These are phyloP conservation scores for Dendrobium huoshanense DNA, from an alignment of 106 monocot species.

Conservation along the genomic window DNA sequence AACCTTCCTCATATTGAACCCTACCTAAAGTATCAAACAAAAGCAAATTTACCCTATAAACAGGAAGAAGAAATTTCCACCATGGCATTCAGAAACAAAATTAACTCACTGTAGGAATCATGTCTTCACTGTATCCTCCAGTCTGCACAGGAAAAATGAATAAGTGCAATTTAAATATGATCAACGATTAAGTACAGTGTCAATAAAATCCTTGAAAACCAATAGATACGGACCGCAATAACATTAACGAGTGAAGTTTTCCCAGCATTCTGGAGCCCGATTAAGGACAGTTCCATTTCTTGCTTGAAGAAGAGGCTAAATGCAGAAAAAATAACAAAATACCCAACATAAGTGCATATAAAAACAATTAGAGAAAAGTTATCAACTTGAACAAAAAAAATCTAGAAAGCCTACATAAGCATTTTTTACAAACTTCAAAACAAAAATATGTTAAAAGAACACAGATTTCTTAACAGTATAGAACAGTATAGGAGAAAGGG, in stretches of 20 bases:
- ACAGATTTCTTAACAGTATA: background rate
- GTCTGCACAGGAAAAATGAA: constrained; percentile 44
- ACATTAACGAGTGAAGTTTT: constrained; percentile 98
- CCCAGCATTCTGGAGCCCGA: constrained; percentile 96
- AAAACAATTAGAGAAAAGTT: background rate
- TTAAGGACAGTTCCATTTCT: constrained; percentile 95
- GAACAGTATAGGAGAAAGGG: background rate
- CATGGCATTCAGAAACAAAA: background rate
- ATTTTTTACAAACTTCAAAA: no score
- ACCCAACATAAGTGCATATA: background rate
- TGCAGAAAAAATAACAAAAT: constrained; percentile 9
- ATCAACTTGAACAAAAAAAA: background rate
- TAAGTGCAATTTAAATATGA: background rate
- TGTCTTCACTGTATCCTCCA: constrained; percentile 95
- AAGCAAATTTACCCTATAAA: background rate
- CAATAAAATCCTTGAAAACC: background rate
- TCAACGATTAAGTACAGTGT: background rate
- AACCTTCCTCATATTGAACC: constrained; percentile 98
- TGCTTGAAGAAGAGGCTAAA: constrained; percentile 98
- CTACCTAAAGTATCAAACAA: constrained; percentile 42
- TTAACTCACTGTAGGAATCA: constrained; percentile 95
- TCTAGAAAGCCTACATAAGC: no score
- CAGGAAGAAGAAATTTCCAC: background rate
- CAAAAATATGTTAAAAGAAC: no score
- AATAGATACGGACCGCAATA: constrained; percentile 60